phyloP scores from a whole-genome alignment of 169 alveolate species.

The Toxoplasma gondii region DNA sequence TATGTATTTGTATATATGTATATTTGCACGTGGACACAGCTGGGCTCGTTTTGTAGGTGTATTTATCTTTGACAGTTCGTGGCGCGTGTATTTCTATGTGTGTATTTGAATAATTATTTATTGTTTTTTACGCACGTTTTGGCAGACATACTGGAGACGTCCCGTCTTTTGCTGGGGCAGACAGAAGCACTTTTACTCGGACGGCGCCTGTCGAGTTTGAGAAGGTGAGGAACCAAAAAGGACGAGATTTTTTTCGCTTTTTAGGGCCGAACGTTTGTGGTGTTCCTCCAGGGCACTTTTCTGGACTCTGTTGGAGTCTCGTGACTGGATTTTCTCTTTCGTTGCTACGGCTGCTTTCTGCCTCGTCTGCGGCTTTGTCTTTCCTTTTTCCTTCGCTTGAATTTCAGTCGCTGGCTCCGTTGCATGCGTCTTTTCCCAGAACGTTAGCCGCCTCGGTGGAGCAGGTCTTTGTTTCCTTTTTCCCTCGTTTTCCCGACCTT shows the following conservation, averaged over 20 bases:
- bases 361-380: neutral
- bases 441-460: neutral
- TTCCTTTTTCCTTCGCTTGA: neutral
- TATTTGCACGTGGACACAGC: conserved; percentile 20
- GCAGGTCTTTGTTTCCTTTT: neutral
- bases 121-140: neutral
- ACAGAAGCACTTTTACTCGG: conserved; percentile 69
- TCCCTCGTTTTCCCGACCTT: neutral
- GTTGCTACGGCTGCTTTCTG: neutral
- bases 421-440: neutral
- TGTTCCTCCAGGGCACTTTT: neutral
- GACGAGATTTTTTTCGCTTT: neutral
- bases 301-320: neutral
- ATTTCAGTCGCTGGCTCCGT: neutral
- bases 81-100: neutral
- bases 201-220: conserved; percentile 89
- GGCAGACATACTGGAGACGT: conserved; percentile 67
- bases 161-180: conserved; percentile 83
- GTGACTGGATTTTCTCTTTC: neutral
- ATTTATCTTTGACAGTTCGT: neutral
- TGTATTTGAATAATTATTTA: neutral
- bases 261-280: neutral
- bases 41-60: conserved; percentile 17
- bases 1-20: neutral
- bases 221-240: conserved; percentile 53